Percentiles rank a stretch among this genome's conserved stretches.
Evolutionary conservation across 176 grass and related monocot species (phyloP).

Genomic region (Oryza meyeriana): DNA sequence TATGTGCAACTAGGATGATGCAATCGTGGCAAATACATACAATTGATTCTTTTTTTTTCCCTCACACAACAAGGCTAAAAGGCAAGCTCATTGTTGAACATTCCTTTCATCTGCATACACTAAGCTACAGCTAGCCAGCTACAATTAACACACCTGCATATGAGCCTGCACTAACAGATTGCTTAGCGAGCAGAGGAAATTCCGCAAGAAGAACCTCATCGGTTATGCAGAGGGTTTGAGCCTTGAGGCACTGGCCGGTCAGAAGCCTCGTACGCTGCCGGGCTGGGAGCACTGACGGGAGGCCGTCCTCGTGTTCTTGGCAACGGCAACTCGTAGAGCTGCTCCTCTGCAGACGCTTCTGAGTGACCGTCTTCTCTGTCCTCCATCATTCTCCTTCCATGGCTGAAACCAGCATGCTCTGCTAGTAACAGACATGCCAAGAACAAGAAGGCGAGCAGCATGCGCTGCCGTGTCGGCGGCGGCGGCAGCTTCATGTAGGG

Average conservation of each 20-base stretch:
- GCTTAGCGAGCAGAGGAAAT: neutral
- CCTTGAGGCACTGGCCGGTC: slow-evolving; percentile 20
- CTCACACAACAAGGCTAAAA: too few relatives aligned
- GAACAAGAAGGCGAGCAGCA: slow-evolving; percentile 15
- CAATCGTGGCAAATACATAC: too few relatives aligned
- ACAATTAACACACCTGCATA: neutral
- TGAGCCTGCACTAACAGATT: neutral
- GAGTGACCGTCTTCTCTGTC: neutral
- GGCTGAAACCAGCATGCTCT: neutral
- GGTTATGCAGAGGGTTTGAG: slow-evolving; percentile 32
- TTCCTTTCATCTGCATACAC: neutral
- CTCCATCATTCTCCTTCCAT: neutral
- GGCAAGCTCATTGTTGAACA: neutral
- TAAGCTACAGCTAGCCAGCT: neutral
- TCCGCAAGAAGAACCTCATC: neutral
- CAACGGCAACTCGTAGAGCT: neutral
- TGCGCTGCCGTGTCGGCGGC: neutral
- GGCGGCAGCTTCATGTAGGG: neutral
- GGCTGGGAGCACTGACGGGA: neutral
- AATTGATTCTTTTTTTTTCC: too few relatives aligned
- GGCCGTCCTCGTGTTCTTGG: slow-evolving; percentile 16
- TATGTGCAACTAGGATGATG: neutral
- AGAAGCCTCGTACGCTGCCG: slow-evolving; percentile 10
- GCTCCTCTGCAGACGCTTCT: neutral
- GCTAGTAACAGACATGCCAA: neutral